Evolutionary conservation across 371 early-diverging fungal species (phyloP), one percentile per base, ranked within the genome.

Genomic region (Mortierella sp.): DNA sequence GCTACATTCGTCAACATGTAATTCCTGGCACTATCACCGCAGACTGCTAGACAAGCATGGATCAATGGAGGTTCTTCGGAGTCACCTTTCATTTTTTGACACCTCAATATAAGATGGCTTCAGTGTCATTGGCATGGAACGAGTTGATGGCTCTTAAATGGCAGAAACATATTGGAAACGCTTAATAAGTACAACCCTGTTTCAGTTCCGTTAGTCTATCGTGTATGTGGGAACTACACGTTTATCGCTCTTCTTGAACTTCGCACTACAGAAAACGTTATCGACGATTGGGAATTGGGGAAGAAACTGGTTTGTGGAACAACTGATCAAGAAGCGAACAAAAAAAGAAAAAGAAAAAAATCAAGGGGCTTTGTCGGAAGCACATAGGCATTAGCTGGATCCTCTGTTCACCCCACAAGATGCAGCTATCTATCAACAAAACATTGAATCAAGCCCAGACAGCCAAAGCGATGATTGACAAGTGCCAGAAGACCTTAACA

Each of bases 321-420:
- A 35, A 67, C 67, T 16, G 58, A 73, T 62, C 73, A 73, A 66
- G 67, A 67, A 62, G 35, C 73, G n/a, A 73, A 73, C 63, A 72
- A 66, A 5, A n/a, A n/a, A n/a, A n/a, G n/a, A n/a, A n/a, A n/a
- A n/a, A n/a, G n/a, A 72, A 72, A 30, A 64, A 52, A 64, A 18
- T 54, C 24, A 65, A 66, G 60, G 0, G 12, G 12, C 51, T 62
- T 30, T 55, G 62, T 26, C 14, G 16, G n/a, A 22, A 35, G 14
- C 32, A 54, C 22, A 37, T 28, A 12, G 22, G 20, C 35, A n/a
- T 35, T 30, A 2, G 5, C 8, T 67, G 64, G 73, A 32, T 73
- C 6, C 59, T 64, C 9, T 68, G 73, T 37, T 49, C 73, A 0
- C 43, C 60, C 28, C 68, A 68, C 60, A 68, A 64, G 52, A 64